phyloP scores from a whole-genome alignment of 2,329 filamentous ascomycete species.

The Arthrobotrys pseudoclavata region DNA sequence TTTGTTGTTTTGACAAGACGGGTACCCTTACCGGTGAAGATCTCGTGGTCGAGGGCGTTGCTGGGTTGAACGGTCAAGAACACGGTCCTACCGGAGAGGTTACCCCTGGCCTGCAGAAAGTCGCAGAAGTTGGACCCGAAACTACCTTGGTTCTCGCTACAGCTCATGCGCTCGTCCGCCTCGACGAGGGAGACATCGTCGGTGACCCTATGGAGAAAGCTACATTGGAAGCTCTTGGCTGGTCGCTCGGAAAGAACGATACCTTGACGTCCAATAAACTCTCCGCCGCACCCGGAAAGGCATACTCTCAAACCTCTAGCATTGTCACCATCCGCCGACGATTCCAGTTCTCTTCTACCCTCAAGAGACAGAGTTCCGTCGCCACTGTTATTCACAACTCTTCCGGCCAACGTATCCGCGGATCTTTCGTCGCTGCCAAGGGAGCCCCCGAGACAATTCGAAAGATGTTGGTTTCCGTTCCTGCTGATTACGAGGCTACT shows the following conservation, averaged over 20 bases:
- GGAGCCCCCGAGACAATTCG: slow-evolving; percentile 97
- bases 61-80: slow-evolving; percentile 73
- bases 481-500: slow-evolving; percentile 93
- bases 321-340: slow-evolving; percentile 94
- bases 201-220: slow-evolving; percentile 99
- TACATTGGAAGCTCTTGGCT: slow-evolving; percentile 87
- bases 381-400: slow-evolving; percentile 82
- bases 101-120: slow-evolving; percentile 73
- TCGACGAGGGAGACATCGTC: slow-evolving; percentile 96
- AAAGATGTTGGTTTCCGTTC: slow-evolving; percentile 87
- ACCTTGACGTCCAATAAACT: slow-evolving; percentile 78
- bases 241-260: slow-evolving; percentile 92
- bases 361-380: slow-evolving; percentile 96
- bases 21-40: slow-evolving; percentile 97
- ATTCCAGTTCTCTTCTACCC: slow-evolving; percentile 96
- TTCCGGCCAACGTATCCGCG: slow-evolving; percentile 80
- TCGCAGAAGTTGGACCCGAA: slow-evolving; percentile 79
- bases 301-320: slow-evolving; percentile 73
- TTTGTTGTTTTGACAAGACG: slow-evolving; percentile 99
- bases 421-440: slow-evolving; percentile 95
- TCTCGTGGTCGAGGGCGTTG: slow-evolving; percentile 95
- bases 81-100: slow-evolving; percentile 76
- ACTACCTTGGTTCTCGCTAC: slow-evolving; percentile 94
- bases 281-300: slow-evolving; percentile 67
- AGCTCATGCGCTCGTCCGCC: slow-evolving; percentile 92